Base-by-base conservation (phyloP, 352 stramenopile species). In the Thraustotheca clavata region DNA sequence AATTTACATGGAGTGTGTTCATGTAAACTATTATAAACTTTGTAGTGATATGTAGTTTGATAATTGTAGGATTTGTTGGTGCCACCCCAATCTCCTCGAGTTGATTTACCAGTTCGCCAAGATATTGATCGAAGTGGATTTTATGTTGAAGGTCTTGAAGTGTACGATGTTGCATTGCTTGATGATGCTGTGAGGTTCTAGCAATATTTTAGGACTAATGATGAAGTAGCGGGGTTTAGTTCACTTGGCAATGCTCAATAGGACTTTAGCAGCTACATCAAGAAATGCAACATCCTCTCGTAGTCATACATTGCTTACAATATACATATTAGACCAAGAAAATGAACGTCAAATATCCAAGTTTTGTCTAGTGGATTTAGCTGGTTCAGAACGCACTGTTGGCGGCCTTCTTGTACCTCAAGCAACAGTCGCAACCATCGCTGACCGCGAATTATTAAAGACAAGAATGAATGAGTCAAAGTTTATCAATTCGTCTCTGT, bases 401-500 rank as follows among this genome's bases (percentile, higher is more conserved):
- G 73, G 87, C 33, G 75, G 76, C 3, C 57, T 76, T 67, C 83
- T 9, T 72, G 84, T 62, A 84, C n/a, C n/a, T n/a, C n/a, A n/a
- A n/a, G 85, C 32, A 68, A 81, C 29, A 69, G 74, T 43, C 38
- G 16, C 18, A 5, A 38, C 57, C 12, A 49, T 60, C 31, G 68
- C 80, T 9, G 83, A 74, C 4, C 74, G 78, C 5, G 70, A 73
- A 20, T 71, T 70, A 8, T 75, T 83, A 52, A 75, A 88, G 54
- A 74, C 84, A 3, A 79, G 80, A 2, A 83, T 90, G 39, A 76
- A 79, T 24, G 80, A 90, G 67, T 79, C 80, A 34, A 90, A 90
- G 59, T 87, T 87, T 59, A 90, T 90, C 62, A 90, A 88, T 54
- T 74, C 74, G 8, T 90, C 80, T 4, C 67, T 90, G 0, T 86